Percentiles rank a stretch among this genome's conserved stretches.
Conservation (phyloP, 2,329 filamentous ascomycete genomes). For the Aspergillus sp. region DNA sequence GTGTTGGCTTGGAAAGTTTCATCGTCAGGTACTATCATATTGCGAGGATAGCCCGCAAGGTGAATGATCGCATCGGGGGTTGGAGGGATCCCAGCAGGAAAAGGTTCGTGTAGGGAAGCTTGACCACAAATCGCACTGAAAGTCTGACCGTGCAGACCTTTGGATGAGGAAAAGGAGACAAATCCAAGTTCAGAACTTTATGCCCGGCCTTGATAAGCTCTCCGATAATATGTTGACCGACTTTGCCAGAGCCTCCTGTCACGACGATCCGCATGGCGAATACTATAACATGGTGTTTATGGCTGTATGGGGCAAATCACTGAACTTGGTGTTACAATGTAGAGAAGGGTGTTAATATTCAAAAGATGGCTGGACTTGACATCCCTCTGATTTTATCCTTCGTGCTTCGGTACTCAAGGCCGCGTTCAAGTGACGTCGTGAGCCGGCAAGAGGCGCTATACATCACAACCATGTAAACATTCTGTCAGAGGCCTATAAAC, state of each 20-base stretch:
- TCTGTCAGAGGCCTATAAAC: too few species aligned
- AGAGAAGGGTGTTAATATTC: too few species aligned
- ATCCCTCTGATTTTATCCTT: too few species aligned
- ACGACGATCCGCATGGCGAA: constrained; percentile 39
- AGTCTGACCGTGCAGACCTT: constrained; percentile 53
- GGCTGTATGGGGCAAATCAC: too few species aligned
- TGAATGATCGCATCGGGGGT: constrained; percentile 59
- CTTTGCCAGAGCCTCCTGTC: constrained; percentile 52
- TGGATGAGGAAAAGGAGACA: constrained; percentile 41
- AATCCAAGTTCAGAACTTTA: constrained; percentile 53
- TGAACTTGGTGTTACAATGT: too few species aligned
- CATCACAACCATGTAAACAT: constrained; percentile 45
- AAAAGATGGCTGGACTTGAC: too few species aligned
- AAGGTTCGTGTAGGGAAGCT: constrained; percentile 46
- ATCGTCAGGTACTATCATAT: constrained; percentile 58
- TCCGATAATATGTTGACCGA: constrained; percentile 51
- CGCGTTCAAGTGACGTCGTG: too few species aligned
- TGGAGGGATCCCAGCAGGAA: constrained; percentile 33
- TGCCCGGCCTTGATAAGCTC: constrained; percentile 49
- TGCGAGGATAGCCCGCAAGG: constrained; percentile 55
- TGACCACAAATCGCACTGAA: constrained; percentile 55
- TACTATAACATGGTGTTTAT: too few species aligned
- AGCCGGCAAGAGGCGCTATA: too few species aligned
- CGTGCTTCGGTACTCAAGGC: too few species aligned
- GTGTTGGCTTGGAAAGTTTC: constrained; percentile 56